Evolutionary conservation across 306 rosid genomes (phyloP).

Genomic region (Dryas octopetala): DNA sequence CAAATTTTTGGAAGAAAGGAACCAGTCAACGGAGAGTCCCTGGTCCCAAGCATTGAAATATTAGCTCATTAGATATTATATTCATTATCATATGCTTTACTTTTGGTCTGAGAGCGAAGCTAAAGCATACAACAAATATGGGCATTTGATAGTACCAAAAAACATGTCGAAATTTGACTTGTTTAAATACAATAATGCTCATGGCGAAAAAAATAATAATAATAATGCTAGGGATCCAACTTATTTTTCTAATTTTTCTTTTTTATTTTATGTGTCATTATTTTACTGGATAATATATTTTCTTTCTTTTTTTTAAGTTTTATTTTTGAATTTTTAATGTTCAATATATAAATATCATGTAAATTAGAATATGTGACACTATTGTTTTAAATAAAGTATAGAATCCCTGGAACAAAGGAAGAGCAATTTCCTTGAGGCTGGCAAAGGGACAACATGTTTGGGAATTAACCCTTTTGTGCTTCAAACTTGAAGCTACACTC

Average conservation of each 20-base stretch:
- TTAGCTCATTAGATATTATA: no score
- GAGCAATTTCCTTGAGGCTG: conserved; percentile 30
- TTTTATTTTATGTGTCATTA: no score
- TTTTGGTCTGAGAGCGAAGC: conserved; percentile 24
- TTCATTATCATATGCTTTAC: background rate
- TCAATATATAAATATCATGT: no score
- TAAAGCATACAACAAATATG: conserved; percentile 39
- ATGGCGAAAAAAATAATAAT: no score
- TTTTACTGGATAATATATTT: no score
- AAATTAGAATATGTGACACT: no score
- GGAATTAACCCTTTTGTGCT: conserved; percentile 19
- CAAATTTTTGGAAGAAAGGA: background rate
- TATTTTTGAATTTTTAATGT: no score
- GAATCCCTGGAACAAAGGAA: conserved; percentile 56
- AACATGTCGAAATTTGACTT: conserved; percentile 7
- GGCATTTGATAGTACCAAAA: conserved; percentile 38
- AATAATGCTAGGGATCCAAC: no score
- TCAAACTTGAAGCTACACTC: conserved; percentile 14
- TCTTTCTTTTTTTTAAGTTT: no score
- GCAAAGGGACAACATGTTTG: conserved; percentile 24
- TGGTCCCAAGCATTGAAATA: no score
- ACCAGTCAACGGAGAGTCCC: background rate
- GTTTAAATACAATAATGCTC: background rate
- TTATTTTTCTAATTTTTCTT: no score
- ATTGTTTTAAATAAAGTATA: background rate